Evolutionary conservation across 1,139 yeast species (phyloP).

Genomic region (Cylindricascospora bacillispora): DNA sequence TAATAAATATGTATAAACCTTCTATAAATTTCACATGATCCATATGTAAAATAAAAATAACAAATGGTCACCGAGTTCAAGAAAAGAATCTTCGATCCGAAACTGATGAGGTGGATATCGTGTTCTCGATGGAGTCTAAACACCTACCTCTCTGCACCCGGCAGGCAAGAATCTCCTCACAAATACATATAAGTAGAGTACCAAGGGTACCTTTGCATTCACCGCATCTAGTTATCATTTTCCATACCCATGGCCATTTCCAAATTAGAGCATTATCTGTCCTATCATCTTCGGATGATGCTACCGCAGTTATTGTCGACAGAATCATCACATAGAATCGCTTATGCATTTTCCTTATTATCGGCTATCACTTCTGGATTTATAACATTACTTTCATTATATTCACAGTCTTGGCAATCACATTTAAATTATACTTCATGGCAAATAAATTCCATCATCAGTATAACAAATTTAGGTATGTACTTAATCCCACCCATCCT

Average conservation of each 20-base stretch:
- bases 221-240: no score
- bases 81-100: no score
- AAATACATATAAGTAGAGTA: no score
- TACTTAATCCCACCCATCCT: slow-evolving; percentile 72
- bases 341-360: slow-evolving; percentile 30
- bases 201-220: no score
- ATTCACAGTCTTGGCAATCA: slow-evolving; percentile 55
- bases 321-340: slow-evolving; percentile 23
- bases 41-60: no score
- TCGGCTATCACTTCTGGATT: slow-evolving; percentile 75
- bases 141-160: no score
- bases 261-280: slow-evolving; percentile 28
- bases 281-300: slow-evolving; percentile 27
- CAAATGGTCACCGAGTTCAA: no score
- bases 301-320: slow-evolving; percentile 23
- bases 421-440: slow-evolving; percentile 50
- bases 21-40: no score
- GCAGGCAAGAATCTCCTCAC: no score
- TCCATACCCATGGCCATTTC: slow-evolving; percentile 17
- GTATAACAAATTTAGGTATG: slow-evolving; percentile 68
- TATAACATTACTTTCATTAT: slow-evolving; percentile 66
- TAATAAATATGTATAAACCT: no score
- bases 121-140: no score
- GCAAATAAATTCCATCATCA: slow-evolving; percentile 66
- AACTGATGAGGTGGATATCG: no score